Conservation (phyloP, 305 asterid species). For the Salvia sclarea region DNA sequence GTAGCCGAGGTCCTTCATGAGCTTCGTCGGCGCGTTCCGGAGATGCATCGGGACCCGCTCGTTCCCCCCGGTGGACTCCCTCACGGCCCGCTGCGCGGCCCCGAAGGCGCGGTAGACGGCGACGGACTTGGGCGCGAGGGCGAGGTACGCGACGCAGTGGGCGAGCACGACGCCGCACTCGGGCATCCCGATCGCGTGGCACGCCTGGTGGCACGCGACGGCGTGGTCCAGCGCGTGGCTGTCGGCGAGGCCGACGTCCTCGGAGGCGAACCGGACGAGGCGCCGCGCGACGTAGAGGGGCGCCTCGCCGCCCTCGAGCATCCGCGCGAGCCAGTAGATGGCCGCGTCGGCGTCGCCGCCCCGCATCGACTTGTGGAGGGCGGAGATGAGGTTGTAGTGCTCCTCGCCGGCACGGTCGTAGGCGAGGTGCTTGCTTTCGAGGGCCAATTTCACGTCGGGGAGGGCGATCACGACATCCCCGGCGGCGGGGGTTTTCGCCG, state of each 20-base stretch:
- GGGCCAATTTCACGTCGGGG: slow-evolving; percentile 61
- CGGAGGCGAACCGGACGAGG: slow-evolving; percentile 72
- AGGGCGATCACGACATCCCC: slow-evolving; percentile 26
- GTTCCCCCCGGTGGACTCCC: slow-evolving; percentile 76
- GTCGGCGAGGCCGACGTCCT: slow-evolving; percentile 85
- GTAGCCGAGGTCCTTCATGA: slow-evolving; percentile 83
- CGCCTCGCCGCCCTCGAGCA: slow-evolving; percentile 90
- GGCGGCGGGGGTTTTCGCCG: slow-evolving; percentile 30
- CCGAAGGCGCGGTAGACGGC: slow-evolving; percentile 62
- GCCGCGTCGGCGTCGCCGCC: slow-evolving; percentile 83
- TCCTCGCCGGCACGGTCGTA: slow-evolving; percentile 81
- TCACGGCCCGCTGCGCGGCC: slow-evolving; percentile 61
- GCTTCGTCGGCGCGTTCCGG: slow-evolving; percentile 90
- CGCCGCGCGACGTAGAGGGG: slow-evolving; percentile 86
- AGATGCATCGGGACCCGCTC: slow-evolving; percentile 80
- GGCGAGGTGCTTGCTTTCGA: slow-evolving; percentile 78
- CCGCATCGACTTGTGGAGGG: slow-evolving; percentile 88
- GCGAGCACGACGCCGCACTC: slow-evolving; percentile 75
- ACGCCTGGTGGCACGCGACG: slow-evolving; percentile 81
- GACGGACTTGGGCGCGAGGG: slow-evolving; percentile 80
- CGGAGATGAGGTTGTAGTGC: slow-evolving; percentile 80
- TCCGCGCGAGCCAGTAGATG: slow-evolving; percentile 81
- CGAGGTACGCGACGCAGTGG: slow-evolving; percentile 75
- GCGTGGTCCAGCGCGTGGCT: slow-evolving; percentile 78
- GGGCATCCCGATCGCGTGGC: slow-evolving; percentile 83